These are phyloP conservation scores for Ceratobasidium theobromae DNA, from an alignment of 1,284 basidiomycete species.

Conservation along the genomic window DNA sequence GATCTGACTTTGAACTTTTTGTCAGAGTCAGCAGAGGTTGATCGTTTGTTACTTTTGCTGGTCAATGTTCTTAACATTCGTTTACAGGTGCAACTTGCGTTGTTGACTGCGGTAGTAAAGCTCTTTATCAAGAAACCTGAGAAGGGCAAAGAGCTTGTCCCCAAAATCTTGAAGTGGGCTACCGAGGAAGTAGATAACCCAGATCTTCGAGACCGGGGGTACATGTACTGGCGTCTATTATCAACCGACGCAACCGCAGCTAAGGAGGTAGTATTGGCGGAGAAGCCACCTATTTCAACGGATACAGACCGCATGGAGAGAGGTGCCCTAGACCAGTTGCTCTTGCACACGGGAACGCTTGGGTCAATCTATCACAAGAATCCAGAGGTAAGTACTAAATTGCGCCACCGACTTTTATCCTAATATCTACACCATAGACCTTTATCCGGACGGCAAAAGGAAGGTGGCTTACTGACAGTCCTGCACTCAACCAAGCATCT, in stretches of 20 bases:
- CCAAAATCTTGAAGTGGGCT: conserved; percentile 94
- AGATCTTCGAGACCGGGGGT: conserved; percentile 93
- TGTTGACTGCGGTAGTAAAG: conserved; percentile 95
- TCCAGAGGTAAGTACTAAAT: conserved; percentile 62
- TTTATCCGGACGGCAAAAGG: conserved; percentile 79
- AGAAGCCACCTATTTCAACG: conserved; percentile 96
- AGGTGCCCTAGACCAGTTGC: conserved; percentile 86
- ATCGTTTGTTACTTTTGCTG: conserved; percentile 36
- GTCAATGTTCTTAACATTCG: neutral
- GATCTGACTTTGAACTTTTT: conserved; percentile 90
- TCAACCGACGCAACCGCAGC: conserved; percentile 92
- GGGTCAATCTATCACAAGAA: conserved; percentile 89
- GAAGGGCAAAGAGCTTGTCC: conserved; percentile 85
- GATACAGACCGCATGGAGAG: conserved; percentile 97
- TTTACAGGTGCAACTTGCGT: conserved; percentile 86
- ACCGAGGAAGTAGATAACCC: conserved; percentile 98
- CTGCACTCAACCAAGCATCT: conserved; percentile 73
- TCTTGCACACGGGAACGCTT: conserved; percentile 79
- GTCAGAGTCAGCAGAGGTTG: conserved; percentile 88
- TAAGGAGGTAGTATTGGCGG: conserved; percentile 87
- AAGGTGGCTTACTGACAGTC: conserved; percentile 71
- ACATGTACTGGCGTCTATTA: conserved; percentile 99
- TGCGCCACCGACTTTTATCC: neutral
- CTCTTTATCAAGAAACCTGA: conserved; percentile 95
- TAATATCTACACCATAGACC: conserved; percentile 52